These are phyloP conservation scores for Jatropha curcas DNA, from an alignment of 345 rosid species.

Conservation along the genomic window DNA sequence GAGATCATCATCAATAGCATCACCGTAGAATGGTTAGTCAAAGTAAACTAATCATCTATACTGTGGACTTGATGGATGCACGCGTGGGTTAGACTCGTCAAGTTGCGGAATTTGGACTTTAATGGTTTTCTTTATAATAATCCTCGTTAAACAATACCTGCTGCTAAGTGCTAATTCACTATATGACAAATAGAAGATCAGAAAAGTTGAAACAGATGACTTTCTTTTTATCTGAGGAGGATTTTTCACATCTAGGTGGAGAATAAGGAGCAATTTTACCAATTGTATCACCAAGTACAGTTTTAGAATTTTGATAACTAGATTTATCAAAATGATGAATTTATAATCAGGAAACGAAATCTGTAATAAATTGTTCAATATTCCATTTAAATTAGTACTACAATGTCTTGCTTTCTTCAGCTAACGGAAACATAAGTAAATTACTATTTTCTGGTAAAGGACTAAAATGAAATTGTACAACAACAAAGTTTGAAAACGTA, in stretches of 20 bases:
- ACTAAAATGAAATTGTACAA: neutral
- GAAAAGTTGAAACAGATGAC: neutral
- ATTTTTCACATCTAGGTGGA: neutral
- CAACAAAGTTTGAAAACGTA: neutral
- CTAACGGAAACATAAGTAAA: neutral
- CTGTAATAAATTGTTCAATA: neutral
- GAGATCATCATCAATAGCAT: neutral
- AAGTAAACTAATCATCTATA: neutral
- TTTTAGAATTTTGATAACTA: too few relatives aligned
- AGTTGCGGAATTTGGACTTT: neutral
- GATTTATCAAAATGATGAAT: neutral
- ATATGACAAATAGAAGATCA: neutral
- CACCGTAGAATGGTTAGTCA: constrained; percentile 5
- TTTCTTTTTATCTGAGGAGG: neutral
- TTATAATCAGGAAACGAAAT: too few relatives aligned
- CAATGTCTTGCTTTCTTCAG: neutral
- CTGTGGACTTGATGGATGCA: neutral
- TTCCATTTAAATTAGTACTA: neutral
- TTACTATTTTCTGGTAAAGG: neutral
- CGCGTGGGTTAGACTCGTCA: neutral
- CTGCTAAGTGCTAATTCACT: too few relatives aligned
- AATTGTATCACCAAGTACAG: neutral
- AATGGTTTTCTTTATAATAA: neutral
- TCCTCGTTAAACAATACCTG: too few relatives aligned
- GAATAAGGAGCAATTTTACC: neutral